Evolutionary conservation across 1,284 basidiomycete species (phyloP).

Genomic region (Boletus calvinii): DNA sequence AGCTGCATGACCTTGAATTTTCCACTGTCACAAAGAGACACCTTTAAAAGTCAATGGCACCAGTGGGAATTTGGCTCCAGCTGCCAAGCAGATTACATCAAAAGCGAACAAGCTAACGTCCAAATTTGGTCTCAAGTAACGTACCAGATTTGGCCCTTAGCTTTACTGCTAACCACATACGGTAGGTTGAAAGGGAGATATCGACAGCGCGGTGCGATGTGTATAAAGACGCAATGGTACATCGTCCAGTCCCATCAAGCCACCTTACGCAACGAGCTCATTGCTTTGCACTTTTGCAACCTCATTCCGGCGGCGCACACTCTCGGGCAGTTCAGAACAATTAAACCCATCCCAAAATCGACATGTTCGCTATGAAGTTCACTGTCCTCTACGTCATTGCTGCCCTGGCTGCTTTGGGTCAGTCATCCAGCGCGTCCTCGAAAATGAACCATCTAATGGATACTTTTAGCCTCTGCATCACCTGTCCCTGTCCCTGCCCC

Average conservation of each 20-base stretch:
- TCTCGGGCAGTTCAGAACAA: constrained; percentile 24
- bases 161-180: constrained; percentile 21
- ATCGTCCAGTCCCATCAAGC: constrained; percentile 5
- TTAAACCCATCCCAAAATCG: constrained; percentile 25
- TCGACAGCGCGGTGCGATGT: neutral
- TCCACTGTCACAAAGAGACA: no score
- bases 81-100: no score
- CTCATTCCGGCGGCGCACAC: neutral
- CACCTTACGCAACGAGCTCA: constrained; percentile 25
- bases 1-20: no score
- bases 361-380: constrained; percentile 30
- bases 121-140: constrained; percentile 13
- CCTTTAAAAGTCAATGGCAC: no score
- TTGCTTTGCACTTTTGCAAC: constrained; percentile 28
- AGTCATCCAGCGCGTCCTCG: constrained; percentile 4
- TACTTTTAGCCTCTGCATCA: constrained; percentile 23
- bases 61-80: no score
- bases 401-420: constrained; percentile 25
- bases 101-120: constrained; percentile 28
- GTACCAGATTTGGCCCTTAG: constrained; percentile 13
- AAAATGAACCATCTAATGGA: neutral
- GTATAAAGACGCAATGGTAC: constrained; percentile 26
- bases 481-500: constrained; percentile 24
- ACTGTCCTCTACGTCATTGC: constrained; percentile 31
- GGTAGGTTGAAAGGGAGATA: constrained; percentile 29